These are phyloP conservation scores for Nicotiana tabacum DNA, from an alignment of 257 asterid species.

Conservation along the genomic window DNA sequence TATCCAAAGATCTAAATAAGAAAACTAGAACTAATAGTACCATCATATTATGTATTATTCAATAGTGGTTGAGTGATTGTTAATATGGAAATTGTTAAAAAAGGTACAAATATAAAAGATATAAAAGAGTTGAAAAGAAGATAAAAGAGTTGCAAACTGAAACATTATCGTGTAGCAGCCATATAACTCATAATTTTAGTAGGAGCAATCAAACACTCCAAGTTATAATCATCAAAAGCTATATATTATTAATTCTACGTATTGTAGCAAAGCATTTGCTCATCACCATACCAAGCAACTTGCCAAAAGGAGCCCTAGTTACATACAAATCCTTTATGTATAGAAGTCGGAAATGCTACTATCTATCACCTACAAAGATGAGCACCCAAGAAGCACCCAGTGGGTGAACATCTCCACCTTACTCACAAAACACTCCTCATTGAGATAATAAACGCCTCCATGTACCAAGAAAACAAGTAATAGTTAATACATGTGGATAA, in stretches of 20 bases:
- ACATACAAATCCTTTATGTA: background rate
- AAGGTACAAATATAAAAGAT: too few relatives aligned
- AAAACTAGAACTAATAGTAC: too few relatives aligned
- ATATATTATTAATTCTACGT: background rate
- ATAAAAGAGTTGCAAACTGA: background rate
- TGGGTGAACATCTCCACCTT: background rate
- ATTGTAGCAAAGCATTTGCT: background rate
- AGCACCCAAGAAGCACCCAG: background rate
- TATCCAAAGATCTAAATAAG: too few relatives aligned
- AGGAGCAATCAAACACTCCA: background rate
- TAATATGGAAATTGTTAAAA: too few relatives aligned
- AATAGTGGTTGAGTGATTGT: too few relatives aligned
- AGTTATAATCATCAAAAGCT: background rate
- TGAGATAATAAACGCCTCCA: background rate
- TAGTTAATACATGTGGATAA: background rate
- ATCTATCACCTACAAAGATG: background rate
- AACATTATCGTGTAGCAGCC: background rate
- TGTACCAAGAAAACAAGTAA: background rate
- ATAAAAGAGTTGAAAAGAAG: too few relatives aligned
- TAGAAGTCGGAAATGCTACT: background rate
- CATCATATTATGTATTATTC: too few relatives aligned
- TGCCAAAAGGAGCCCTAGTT: background rate
- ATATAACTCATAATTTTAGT: background rate
- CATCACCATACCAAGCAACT: background rate
- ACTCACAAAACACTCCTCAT: background rate